Evolutionary conservation across 176 grass and related monocot genomes (phyloP).

Genomic region (Puccinellia tenuiflora): DNA sequence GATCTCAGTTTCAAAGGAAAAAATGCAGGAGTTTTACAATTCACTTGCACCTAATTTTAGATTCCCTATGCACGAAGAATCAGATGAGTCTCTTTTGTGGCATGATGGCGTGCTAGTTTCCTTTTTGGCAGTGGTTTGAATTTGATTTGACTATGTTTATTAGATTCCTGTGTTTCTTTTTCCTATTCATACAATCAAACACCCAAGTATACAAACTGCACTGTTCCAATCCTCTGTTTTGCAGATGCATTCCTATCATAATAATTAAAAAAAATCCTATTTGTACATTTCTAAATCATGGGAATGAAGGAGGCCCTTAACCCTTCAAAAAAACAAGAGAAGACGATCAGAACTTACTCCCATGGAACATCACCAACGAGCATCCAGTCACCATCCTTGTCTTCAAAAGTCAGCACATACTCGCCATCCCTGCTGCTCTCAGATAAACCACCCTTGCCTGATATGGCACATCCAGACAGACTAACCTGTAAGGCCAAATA

Average conservation of each 20-base stretch:
- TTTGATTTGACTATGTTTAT: not conserved
- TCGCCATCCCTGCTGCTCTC: conserved; percentile 51
- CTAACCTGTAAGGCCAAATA: conserved; percentile 31
- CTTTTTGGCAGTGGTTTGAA: not conserved
- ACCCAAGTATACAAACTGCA: not conserved
- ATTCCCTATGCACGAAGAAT: not conserved
- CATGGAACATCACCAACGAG: conserved; percentile 86
- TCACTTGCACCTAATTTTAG: not conserved
- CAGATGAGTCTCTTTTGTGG: not conserved
- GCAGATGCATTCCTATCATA: not conserved
- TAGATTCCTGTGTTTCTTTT: not conserved
- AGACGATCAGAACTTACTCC: conserved; percentile 41
- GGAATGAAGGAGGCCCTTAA: not conserved
- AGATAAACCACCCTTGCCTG: conserved; percentile 47
- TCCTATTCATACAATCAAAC: not conserved
- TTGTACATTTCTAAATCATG: not conserved
- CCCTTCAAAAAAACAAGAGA: not conserved
- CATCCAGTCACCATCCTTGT: conserved; percentile 88
- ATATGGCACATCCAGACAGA: conserved; percentile 24
- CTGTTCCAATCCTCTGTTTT: not conserved
- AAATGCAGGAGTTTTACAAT: not conserved
- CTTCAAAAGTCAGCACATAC: conserved; percentile 82
- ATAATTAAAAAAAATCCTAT: not conserved
- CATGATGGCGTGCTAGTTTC: not conserved
- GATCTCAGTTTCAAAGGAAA: not conserved